Evolutionary conservation across 768 basidiomycete genomes (phyloP), one percentile per base, ranked within the genome.

Genomic region (Lactarius evosmus): DNA sequence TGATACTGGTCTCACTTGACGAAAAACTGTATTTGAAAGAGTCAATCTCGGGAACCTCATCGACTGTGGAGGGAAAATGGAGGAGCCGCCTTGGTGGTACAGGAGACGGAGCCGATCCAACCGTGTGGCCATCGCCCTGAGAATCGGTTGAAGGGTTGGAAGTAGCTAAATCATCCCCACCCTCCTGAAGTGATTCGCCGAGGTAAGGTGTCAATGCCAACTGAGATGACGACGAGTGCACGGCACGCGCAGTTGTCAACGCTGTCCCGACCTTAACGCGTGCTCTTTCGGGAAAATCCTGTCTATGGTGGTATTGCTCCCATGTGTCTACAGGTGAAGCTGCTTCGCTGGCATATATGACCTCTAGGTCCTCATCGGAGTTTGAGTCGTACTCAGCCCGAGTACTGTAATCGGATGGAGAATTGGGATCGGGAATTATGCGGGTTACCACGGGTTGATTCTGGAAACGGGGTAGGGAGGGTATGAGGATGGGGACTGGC

Each of bases 321-420:
- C 60, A 69, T 46, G 53, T 11, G 25, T 36, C 61, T 16, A 52
- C 40, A 7, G 66, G 50, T 7, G 58, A 33, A 27, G 66, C 32
- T 17, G 54, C 68, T 11, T 69, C 68, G 22, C 58, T 59, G 17
- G 58, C 38, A n/a, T 62, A 67, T n/a, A 67, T 61, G 17, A 69
- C 52, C 40, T 69, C 68, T 9, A 69, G 49, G 40, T 63, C 62
- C n/a, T 53, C 65, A 22, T 68, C 67, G 8, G 66, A 66, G 38
- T 53, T 65, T 19, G 67, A 69, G 62, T 69, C 66, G 38, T 59
- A 67, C 7, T 69, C 66, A 2, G 66, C 68, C 53, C 67, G 68
- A 0, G 68, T 69, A 51, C 68, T 69, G 57, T 61, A 57, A 16
- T 62, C 57, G 25, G 61, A 44, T 6, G n/a, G n/a, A n/a, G 32